A percentile compares a stretch with the other conserved stretches of the same genome.
Conservation (phyloP, 2,329 filamentous ascomycete species). For the Dendrostoma leiphaemia region DNA sequence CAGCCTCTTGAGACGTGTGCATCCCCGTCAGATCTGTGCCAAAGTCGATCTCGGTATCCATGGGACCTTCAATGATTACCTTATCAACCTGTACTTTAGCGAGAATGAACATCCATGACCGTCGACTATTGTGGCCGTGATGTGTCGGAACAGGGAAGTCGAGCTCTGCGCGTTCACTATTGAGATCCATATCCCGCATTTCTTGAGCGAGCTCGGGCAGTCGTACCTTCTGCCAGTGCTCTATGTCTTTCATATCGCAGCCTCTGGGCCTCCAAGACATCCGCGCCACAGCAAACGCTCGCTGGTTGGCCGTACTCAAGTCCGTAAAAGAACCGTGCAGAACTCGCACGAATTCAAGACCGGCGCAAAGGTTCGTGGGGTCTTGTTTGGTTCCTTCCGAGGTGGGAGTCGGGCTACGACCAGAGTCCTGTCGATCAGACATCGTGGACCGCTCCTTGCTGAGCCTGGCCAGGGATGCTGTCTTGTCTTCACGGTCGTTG, state of each 20-base stretch:
- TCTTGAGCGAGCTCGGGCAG: neutral
- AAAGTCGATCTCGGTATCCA: slow-evolving; percentile 4
- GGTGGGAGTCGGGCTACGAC: neutral
- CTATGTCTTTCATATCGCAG: neutral
- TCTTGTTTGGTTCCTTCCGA: neutral
- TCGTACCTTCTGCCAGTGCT: neutral
- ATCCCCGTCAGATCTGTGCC: neutral
- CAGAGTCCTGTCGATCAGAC: neutral
- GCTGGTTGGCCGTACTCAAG: slow-evolving; percentile 7
- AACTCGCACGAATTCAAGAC: neutral
- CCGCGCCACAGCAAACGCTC: slow-evolving; percentile 2
- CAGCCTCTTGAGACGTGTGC: neutral
- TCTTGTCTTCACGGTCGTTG: neutral
- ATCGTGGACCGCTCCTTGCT: neutral
- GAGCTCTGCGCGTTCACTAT: neutral
- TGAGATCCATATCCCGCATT: neutral
- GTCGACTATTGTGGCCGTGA: neutral
- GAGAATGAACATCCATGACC: slow-evolving; percentile 7
- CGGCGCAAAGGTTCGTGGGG: neutral
- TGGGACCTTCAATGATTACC: slow-evolving; percentile 2
- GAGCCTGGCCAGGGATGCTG: neutral
- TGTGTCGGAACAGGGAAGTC: neutral
- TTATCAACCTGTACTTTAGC: neutral
- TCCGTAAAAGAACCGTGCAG: slow-evolving; percentile 2
- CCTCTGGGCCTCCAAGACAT: slow-evolving; percentile 1